A percentile compares a stretch with the other conserved stretches of the same genome.
phyloP scores from a whole-genome alignment of 2,329 filamentous ascomycete species.

The Volutella citrinella region DNA sequence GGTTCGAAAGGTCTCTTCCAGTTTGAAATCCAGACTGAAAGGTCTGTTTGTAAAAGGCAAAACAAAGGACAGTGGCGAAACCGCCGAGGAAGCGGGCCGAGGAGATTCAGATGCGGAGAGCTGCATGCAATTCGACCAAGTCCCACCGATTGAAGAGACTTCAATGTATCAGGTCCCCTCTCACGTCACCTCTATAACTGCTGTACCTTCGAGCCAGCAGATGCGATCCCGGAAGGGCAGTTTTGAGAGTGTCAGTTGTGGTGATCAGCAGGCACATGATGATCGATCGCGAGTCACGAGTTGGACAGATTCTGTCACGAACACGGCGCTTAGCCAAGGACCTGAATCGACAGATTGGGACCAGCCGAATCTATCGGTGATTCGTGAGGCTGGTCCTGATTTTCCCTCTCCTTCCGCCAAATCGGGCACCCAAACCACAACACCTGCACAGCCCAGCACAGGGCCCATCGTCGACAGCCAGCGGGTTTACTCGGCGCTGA shows the following conservation, averaged over 20 bases:
- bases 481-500: constrained; percentile 62
- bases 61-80: too few relatives aligned
- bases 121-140: constrained; percentile 32
- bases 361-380: constrained; percentile 59
- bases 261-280: constrained; percentile 38
- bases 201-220: constrained; percentile 42
- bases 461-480: constrained; percentile 53
- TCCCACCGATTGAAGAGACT: constrained; percentile 36
- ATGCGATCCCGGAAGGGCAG: constrained; percentile 54
- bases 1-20: constrained; percentile 60
- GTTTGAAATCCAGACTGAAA: constrained; percentile 60
- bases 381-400: constrained; percentile 52
- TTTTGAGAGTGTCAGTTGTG: constrained; percentile 45
- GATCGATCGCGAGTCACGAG: constrained; percentile 68
- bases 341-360: too few relatives aligned
- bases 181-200: constrained; percentile 48
- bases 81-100: constrained; percentile 5
- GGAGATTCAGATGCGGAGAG: constrained; percentile 26
- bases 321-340: too few relatives aligned
- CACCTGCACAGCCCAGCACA: constrained; percentile 21
- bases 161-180: constrained; percentile 48
- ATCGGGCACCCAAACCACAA: constrained; percentile 5
- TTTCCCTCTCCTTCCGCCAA: constrained; percentile 36
- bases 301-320: constrained; percentile 64
- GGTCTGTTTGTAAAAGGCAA: constrained; percentile 30